These are phyloP conservation scores for Coemansia sp. DNA, from an alignment of 192 early-diverging fungal genomes.

Conservation along the genomic window DNA sequence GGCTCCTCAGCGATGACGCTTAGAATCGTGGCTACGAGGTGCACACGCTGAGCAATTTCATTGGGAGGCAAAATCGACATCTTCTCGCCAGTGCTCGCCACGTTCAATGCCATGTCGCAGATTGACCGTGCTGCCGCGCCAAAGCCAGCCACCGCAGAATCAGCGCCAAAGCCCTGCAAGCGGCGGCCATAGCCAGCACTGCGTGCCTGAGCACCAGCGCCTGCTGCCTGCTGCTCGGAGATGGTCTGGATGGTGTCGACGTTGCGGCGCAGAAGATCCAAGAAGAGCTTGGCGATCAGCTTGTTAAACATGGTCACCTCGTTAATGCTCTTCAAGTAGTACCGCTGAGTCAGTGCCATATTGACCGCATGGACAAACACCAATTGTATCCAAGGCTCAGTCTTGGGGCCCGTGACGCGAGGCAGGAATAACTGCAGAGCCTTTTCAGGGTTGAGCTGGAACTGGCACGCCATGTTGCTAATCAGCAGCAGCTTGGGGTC, in stretches of 20 bases:
- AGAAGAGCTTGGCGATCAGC: slow-evolving; percentile 42
- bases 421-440: slow-evolving; percentile 75
- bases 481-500: slow-evolving; percentile 77
- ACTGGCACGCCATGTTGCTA: slow-evolving; percentile 74
- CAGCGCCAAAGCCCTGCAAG: slow-evolving; percentile 18
- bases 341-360: slow-evolving; percentile 19
- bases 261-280: slow-evolving; percentile 52
- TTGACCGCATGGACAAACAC: slow-evolving; percentile 77
- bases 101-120: slow-evolving; percentile 56
- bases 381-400: slow-evolving; percentile 77
- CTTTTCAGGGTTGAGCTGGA: slow-evolving; percentile 75
- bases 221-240: slow-evolving; percentile 50
- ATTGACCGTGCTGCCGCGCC: slow-evolving; percentile 29
- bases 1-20: slow-evolving; percentile 78
- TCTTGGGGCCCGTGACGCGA: slow-evolving; percentile 65
- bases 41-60: slow-evolving; percentile 71
- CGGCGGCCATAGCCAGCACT: slow-evolving; percentile 46
- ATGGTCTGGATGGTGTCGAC: slow-evolving; percentile 55
- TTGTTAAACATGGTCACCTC: slow-evolving; percentile 39
- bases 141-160: slow-evolving; percentile 1
- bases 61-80: slow-evolving; percentile 50
- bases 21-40: slow-evolving; percentile 79
- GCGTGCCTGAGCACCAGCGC: slow-evolving; percentile 33
- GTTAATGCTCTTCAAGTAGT: slow-evolving; percentile 29
- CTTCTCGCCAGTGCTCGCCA: slow-evolving; percentile 49